Conservation (phyloP, 139 green algal genomes). For the Pycnococcus provasolii region DNA sequence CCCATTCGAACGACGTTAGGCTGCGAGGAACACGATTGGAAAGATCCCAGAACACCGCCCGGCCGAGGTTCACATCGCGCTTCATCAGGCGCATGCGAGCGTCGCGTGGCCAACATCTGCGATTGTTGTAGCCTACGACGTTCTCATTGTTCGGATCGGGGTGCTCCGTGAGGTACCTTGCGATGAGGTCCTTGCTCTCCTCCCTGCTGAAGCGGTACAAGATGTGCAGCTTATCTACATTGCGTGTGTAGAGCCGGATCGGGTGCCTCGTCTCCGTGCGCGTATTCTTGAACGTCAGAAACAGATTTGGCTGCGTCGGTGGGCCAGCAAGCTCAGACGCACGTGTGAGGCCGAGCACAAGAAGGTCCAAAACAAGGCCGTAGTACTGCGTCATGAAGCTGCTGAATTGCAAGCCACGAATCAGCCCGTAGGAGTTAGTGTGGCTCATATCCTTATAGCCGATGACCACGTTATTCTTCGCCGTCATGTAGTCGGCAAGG, state of each 20-base stretch:
- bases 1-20: constrained; percentile 95
- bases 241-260: constrained; percentile 92
- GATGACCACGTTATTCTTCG: constrained; percentile 50
- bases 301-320: constrained; percentile 89
- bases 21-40: constrained; percentile 66
- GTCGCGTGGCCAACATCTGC: constrained; percentile 97
- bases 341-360: constrained; percentile 91
- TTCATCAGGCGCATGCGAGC: constrained; percentile 99
- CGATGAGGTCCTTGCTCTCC: constrained; percentile 57
- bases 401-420: constrained; percentile 95
- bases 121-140: constrained; percentile 99
- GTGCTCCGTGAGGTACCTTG: constrained; percentile 93
- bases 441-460: constrained; percentile 88
- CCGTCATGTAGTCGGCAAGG: constrained; percentile 98
- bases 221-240: constrained; percentile 80
- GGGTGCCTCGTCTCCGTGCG: constrained; percentile 81
- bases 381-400: constrained; percentile 95
- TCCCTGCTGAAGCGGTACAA: constrained; percentile 86
- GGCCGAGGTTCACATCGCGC: constrained; percentile 98
- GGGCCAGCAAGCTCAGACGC: constrained; percentile 87
- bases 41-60: constrained; percentile 58
- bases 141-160: constrained; percentile 99
- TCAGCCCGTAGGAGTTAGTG: constrained; percentile 95
- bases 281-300: constrained; percentile 82
- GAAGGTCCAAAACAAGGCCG: constrained; percentile 89